Conservation (phyloP, 2,329 filamentous ascomycete genomes). For the Phaeophleospora eucalypticola region DNA sequence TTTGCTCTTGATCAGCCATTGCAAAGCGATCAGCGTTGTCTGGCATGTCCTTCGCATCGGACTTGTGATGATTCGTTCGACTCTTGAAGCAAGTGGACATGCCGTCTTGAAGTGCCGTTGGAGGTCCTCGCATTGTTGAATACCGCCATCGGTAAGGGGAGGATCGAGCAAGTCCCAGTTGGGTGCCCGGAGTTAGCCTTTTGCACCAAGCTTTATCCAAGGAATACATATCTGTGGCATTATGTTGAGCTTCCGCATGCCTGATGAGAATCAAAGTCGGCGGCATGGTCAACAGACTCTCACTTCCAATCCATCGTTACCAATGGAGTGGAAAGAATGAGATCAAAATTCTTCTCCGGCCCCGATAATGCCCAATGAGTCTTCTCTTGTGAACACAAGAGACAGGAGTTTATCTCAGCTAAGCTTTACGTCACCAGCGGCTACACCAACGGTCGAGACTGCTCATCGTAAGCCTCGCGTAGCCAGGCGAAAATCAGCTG, state of each 20-base stretch:
- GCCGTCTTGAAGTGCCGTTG: conserved; percentile 36
- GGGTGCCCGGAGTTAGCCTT: conserved; percentile 11
- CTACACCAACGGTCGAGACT: not conserved
- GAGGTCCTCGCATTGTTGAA: conserved; percentile 40
- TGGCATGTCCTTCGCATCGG: conserved; percentile 64
- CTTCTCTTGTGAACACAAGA: not conserved
- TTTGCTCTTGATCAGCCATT: conserved; percentile 55
- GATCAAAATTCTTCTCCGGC: too few species aligned
- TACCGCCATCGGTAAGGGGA: conserved; percentile 39
- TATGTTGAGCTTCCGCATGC: conserved; percentile 45
- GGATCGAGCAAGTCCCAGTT: conserved; percentile 43
- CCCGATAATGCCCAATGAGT: too few species aligned
- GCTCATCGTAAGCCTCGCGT: not conserved
- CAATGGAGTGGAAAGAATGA: too few species aligned
- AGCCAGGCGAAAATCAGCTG: too few species aligned
- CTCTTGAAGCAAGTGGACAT: conserved; percentile 38
- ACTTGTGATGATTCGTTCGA: conserved; percentile 57
- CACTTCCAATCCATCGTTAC: too few species aligned
- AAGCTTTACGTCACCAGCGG: not conserved
- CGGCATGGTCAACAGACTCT: too few species aligned
- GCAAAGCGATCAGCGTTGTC: conserved; percentile 56
- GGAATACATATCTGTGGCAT: conserved; percentile 36
- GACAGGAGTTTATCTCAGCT: not conserved
- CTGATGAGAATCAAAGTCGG: conserved; percentile 45
- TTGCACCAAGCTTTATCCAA: too few species aligned